These are phyloP conservation scores for Podila minutissima DNA, from an alignment of 192 early-diverging fungal genomes.

Conservation along the genomic window DNA sequence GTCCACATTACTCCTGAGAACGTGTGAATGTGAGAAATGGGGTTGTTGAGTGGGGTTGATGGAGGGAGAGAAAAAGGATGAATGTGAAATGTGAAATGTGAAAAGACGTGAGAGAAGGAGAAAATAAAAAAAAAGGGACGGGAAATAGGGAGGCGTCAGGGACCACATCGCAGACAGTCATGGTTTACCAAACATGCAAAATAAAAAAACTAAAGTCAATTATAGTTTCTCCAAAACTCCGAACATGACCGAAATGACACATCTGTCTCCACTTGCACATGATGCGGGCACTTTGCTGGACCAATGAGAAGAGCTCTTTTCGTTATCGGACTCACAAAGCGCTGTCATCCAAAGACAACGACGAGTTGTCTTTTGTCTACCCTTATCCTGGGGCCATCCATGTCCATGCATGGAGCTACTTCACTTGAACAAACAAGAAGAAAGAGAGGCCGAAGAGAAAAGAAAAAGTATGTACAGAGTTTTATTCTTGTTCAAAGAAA, in stretches of 20 bases:
- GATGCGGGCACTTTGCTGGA: background rate
- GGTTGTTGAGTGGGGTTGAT: no score
- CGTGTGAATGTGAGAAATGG: no score
- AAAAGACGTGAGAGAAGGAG: conserved; percentile 2
- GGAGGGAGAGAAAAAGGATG: no score
- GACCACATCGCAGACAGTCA: no score
- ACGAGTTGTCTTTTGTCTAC: no score
- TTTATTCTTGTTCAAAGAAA: background rate
- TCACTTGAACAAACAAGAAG: no score
- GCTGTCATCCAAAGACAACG: no score
- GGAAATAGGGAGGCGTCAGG: background rate
- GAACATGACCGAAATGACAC: background rate
- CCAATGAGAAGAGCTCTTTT: background rate
- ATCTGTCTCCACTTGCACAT: background rate
- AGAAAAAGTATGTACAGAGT: no score
- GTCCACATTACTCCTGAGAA: conserved; percentile 12
- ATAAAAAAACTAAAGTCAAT: background rate
- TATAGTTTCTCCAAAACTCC: background rate
- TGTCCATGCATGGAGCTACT: no score
- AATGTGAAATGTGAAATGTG: no score
- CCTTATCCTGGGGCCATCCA: no score
- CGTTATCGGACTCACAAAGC: background rate
- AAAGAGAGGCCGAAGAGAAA: no score
- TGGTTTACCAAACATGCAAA: background rate
- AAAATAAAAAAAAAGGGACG: background rate